Percentiles rank a stretch among this genome's conserved stretches.
Evolutionary conservation across 768 basidiomycete species (phyloP).

Genomic region (Russula foetens): DNA sequence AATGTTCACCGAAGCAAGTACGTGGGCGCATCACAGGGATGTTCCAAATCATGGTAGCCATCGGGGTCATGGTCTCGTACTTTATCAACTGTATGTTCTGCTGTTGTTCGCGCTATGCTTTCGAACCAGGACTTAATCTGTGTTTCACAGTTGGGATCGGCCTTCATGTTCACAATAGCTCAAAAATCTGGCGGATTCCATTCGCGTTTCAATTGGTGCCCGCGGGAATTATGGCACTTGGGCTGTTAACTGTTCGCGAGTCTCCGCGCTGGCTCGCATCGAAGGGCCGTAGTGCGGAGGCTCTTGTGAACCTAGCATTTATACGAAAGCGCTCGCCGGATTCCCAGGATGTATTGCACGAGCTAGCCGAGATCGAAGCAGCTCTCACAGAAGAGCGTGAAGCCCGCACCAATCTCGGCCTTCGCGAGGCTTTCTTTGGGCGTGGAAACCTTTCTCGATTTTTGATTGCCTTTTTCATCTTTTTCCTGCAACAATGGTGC

Average conservation of each 20-base stretch:
- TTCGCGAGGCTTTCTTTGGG: conserved; percentile 66
- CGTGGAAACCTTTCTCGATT: conserved; percentile 80
- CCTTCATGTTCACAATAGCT: conserved; percentile 39
- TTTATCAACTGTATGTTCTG: conserved; percentile 61
- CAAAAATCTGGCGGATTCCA: conserved; percentile 59
- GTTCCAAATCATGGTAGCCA: conserved; percentile 83
- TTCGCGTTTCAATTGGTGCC: conserved; percentile 72
- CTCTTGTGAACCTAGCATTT: conserved; percentile 53
- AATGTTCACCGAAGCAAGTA: conserved; percentile 81
- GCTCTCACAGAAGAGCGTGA: conserved; percentile 67
- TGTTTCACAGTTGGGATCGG: conserved; percentile 46
- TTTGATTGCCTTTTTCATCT: conserved; percentile 75
- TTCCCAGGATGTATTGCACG: conserved; percentile 42
- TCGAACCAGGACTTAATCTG: neutral
- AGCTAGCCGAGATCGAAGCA: conserved; percentile 77
- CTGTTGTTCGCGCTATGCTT: neutral
- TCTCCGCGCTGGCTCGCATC: conserved; percentile 74
- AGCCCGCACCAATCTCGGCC: conserved; percentile 54
- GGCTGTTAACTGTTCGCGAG: conserved; percentile 62
- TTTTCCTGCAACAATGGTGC: conserved; percentile 74
- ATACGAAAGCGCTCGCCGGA: conserved; percentile 40
- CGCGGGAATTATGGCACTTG: conserved; percentile 60
- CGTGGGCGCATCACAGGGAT: conserved; percentile 79
- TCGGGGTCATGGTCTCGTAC: conserved; percentile 81
- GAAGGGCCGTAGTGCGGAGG: conserved; percentile 46